Evolutionary conservation across 768 basidiomycete genomes (phyloP).

Genomic region (Serpula lacrymans): DNA sequence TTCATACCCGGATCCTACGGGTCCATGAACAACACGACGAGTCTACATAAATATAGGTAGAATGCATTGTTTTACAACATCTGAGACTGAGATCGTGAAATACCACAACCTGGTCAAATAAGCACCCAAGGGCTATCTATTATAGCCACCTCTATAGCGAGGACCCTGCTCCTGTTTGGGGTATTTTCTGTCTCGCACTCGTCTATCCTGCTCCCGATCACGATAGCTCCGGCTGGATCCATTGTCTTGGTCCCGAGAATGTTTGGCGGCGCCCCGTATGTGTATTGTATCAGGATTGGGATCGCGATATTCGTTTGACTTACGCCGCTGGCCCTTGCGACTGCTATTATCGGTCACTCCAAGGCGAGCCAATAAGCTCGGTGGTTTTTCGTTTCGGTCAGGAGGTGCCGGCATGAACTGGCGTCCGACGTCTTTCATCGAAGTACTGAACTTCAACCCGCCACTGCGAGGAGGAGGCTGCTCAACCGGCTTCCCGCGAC

Average conservation of each 20-base stretch:
- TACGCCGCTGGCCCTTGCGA: constrained; percentile 5
- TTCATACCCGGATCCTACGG: too few species aligned
- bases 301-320: constrained; percentile 5
- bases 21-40: background rate
- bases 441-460: constrained; percentile 33
- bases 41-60: background rate
- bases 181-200: constrained; percentile 18
- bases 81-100: constrained; percentile 2
- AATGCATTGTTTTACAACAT: background rate
- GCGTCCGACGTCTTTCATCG: constrained; percentile 25
- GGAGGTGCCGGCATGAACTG: constrained; percentile 16
- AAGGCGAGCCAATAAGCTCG: constrained; percentile 35
- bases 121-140: constrained; percentile 17
- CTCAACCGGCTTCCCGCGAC: constrained; percentile 19
- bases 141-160: constrained; percentile 47
- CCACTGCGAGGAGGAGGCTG: constrained; percentile 11
- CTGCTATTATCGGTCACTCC: constrained; percentile 9
- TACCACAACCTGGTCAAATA: constrained; percentile 8
- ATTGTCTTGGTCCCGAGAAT: constrained; percentile 9
- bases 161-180: constrained; percentile 31
- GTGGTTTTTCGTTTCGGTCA: constrained; percentile 16
- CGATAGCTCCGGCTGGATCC: constrained; percentile 12
- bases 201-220: constrained; percentile 10
- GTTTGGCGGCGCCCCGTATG: constrained; percentile 29
- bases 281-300: constrained; percentile 14